phyloP scores from a whole-genome alignment of 1,139 yeast species.

The Yamadazyma atlantica region DNA sequence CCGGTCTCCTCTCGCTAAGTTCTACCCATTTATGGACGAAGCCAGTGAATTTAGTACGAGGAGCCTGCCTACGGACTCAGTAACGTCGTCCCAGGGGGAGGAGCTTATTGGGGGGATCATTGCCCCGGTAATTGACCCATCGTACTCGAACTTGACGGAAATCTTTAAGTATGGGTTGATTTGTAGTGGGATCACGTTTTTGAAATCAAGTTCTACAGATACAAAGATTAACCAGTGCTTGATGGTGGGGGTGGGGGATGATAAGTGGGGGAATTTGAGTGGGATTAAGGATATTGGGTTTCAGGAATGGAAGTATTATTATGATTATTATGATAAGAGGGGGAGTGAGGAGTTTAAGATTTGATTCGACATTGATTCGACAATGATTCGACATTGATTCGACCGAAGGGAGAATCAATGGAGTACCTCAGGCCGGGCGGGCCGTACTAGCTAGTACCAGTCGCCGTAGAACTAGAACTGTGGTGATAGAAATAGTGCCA shows the following conservation, averaged over 20 bases:
- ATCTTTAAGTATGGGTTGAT: constrained; percentile 58
- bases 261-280: constrained; percentile 26
- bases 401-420: no score
- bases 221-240: constrained; percentile 33
- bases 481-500: no score
- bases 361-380: no score
- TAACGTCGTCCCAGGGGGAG: constrained; percentile 3
- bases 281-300: constrained; percentile 48
- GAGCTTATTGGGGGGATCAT: constrained; percentile 52
- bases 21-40: constrained; percentile 52
- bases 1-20: constrained; percentile 45
- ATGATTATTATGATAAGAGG: constrained; percentile 37
- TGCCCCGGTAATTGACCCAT: constrained; percentile 57
- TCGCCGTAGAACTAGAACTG: no score
- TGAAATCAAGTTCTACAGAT: constrained; percentile 36
- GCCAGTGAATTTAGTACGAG: constrained; percentile 7
- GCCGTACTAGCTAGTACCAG: no score
- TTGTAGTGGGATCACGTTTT: constrained; percentile 57
- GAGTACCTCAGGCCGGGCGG: no score
- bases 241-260: constrained; percentile 42
- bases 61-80: constrained; percentile 6
- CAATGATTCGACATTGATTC: no score
- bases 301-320: constrained; percentile 39
- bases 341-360: constrained; percentile 7
- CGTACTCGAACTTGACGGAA: constrained; percentile 53